Evolutionary conservation across 257 asterid species (phyloP).

Genomic region (Gentiana straminea): DNA sequence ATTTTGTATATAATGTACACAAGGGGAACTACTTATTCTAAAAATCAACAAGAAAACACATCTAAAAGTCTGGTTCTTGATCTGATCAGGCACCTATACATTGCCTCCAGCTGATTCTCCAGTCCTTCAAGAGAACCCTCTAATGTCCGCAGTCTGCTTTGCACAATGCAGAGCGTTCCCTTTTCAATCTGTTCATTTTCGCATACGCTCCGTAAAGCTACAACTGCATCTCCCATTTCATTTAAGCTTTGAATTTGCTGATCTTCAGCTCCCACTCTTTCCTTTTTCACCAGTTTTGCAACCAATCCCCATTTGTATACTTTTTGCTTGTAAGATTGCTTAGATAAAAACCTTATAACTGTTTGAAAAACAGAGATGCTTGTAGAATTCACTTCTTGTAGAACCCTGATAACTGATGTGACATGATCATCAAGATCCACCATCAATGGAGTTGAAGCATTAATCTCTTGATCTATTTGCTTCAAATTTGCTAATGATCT

Average conservation of each 20-base stretch:
- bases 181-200: slow-evolving; percentile 6
- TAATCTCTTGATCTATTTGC: slow-evolving; percentile 15
- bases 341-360: slow-evolving; percentile 14
- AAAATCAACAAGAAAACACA: slow-evolving; percentile 14
- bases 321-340: slow-evolving; percentile 16
- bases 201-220: neutral
- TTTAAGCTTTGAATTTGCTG: slow-evolving; percentile 5
- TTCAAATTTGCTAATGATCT: slow-evolving; percentile 1
- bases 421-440: slow-evolving; percentile 14
- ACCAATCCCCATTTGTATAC: slow-evolving; percentile 24
- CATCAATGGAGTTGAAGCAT: neutral
- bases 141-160: slow-evolving; percentile 17
- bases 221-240: slow-evolving; percentile 16
- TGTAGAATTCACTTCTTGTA: slow-evolving; percentile 16
- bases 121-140: slow-evolving; percentile 11
- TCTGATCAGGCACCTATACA: slow-evolving; percentile 23
- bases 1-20: too few species aligned
- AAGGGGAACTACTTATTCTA: too few species aligned
- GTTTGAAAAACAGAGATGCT: slow-evolving; percentile 14
- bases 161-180: slow-evolving; percentile 3
- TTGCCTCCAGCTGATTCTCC: slow-evolving; percentile 19
- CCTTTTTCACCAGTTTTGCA: slow-evolving; percentile 19
- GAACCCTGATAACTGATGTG: slow-evolving; percentile 14
- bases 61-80: slow-evolving; percentile 21
- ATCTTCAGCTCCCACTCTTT: slow-evolving; percentile 13